Evolutionary conservation across 2,329 filamentous ascomycete species (phyloP), one percentile per base, ranked within the genome.

Genomic region (Colletotrichum tanaceti): DNA sequence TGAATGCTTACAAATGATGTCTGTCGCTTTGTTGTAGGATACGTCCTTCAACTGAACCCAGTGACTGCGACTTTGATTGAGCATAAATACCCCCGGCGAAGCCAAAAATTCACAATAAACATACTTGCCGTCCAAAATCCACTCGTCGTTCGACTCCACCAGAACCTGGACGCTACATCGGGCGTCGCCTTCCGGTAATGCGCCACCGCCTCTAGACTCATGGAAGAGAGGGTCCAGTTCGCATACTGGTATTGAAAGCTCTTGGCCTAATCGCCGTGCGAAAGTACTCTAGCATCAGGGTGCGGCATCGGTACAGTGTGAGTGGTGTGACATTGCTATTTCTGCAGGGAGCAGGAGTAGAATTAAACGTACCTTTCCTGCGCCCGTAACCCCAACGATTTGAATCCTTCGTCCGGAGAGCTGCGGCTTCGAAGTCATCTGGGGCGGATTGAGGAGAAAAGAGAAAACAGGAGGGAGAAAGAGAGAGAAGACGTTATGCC

Each of bases 191-290:
- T 50, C 47, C 7, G 47, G 28, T 50, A 50, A 13, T 50, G 47
- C 47, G 20, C 47, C 47, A 24, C 47, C 47, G 47, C 20, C 47
- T 50, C 47, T 50, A 14, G 47, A 50, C 47, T 50, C 20, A 11
- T 50, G 47, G 47, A 50, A 50, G 6, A 50, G 47, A 50, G 47
- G 5, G 20, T 50, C 47, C n/a, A 50, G 20, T 50, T 50, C 47
- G 47, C 47, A 50, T 50, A 50, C 47, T 22, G 47, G 47, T 50
- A 50, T 50, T 50, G 47, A 50, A 50, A 50, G 47, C 47, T 50
- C 47, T 50, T 50, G 20, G 47, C 47, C 47, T 50, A 50, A 22
- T 50, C 47, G 47, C 47, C 47, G 47, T 50, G 47, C 47, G 47
- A 50, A 50, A 28, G 47, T 32, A 50, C 47, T 50, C 47, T 50